A percentile compares a stretch with the other conserved stretches of the same genome.
phyloP scores from a whole-genome alignment of 768 basidiomycete genomes.

The Lentinus tigrinus region DNA sequence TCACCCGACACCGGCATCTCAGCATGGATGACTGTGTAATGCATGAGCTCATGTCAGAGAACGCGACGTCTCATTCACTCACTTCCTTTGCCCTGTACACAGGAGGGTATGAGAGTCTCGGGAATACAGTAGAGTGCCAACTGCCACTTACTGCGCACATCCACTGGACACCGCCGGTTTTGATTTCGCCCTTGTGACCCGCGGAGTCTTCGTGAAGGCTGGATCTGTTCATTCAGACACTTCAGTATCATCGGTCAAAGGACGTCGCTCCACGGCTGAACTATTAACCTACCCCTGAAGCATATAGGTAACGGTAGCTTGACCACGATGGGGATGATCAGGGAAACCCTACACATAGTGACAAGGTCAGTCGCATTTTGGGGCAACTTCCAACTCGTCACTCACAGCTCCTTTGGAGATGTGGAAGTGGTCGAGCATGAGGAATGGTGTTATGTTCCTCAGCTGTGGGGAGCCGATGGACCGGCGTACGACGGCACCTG shows the following conservation, averaged over 20 bases:
- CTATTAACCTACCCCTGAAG: constrained; percentile 60
- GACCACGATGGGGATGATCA: constrained; percentile 92
- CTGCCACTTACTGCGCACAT: constrained; percentile 78
- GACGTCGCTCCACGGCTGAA: background rate
- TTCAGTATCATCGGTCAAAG: background rate
- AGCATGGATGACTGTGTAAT: constrained; percentile 59
- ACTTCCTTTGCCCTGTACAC: constrained; percentile 53
- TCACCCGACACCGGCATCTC: constrained; percentile 84
- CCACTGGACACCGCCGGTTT: constrained; percentile 90
- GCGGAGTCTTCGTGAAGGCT: constrained; percentile 90
- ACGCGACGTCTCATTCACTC: constrained; percentile 12
- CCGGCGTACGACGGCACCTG: constrained; percentile 78
- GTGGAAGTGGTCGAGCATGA: constrained; percentile 87
- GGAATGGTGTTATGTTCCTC: constrained; percentile 84
- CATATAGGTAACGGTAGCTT: constrained; percentile 89
- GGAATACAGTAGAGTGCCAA: too few relatives aligned
- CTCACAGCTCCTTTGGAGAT: constrained; percentile 66
- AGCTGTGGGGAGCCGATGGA: constrained; percentile 78
- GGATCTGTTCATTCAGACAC: constrained; percentile 36
- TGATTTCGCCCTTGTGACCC: constrained; percentile 76
- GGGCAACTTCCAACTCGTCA: background rate
- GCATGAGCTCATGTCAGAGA: background rate
- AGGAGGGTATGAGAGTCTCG: background rate
- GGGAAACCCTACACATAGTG: constrained; percentile 71
- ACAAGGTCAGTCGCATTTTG: too few relatives aligned